phyloP scores from a whole-genome alignment of 371 early-diverging fungal species.

The Capillidium rhysosporum region DNA sequence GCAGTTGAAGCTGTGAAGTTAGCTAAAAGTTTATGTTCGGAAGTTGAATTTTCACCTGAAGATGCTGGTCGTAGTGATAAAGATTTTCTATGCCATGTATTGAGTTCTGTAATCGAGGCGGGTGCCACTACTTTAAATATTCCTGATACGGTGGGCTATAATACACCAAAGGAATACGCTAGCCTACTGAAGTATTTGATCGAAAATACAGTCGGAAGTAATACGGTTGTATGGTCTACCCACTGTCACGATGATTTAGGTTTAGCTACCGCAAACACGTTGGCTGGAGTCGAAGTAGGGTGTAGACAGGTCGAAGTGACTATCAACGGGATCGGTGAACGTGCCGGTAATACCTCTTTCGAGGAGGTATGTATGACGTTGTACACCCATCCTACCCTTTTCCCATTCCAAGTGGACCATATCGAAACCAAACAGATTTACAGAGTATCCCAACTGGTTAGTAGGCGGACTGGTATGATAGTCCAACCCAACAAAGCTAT shows the following conservation, averaged over 20 bases:
- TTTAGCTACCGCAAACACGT: slow-evolving; percentile 87
- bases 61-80: slow-evolving; percentile 82
- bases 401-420: slow-evolving; percentile 58
- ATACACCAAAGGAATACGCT: slow-evolving; percentile 78
- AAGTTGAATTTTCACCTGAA: slow-evolving; percentile 89
- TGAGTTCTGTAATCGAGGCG: slow-evolving; percentile 74
- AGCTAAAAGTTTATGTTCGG: slow-evolving; percentile 53
- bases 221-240: slow-evolving; percentile 64
- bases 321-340: slow-evolving; percentile 93
- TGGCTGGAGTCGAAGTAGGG: slow-evolving; percentile 73
- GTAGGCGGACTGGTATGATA: slow-evolving; percentile 71
- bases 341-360: slow-evolving; percentile 85
- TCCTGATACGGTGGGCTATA: slow-evolving; percentile 92
- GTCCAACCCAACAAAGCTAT: slow-evolving; percentile 95
- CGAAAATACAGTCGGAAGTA: slow-evolving; percentile 48
- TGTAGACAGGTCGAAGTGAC: slow-evolving; percentile 94
- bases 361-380: slow-evolving; percentile 91
- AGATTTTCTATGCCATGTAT: slow-evolving; percentile 64
- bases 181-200: slow-evolving; percentile 58
- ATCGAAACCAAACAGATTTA: slow-evolving; percentile 77
- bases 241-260: slow-evolving; percentile 97
- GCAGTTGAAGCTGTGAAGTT: slow-evolving; percentile 66
- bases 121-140: slow-evolving; percentile 93
- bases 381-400: slow-evolving; percentile 63
- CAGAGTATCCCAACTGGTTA: slow-evolving; percentile 73